phyloP scores from a whole-genome alignment of 352 stramenopile genomes.

The Pythium brachiatum region DNA sequence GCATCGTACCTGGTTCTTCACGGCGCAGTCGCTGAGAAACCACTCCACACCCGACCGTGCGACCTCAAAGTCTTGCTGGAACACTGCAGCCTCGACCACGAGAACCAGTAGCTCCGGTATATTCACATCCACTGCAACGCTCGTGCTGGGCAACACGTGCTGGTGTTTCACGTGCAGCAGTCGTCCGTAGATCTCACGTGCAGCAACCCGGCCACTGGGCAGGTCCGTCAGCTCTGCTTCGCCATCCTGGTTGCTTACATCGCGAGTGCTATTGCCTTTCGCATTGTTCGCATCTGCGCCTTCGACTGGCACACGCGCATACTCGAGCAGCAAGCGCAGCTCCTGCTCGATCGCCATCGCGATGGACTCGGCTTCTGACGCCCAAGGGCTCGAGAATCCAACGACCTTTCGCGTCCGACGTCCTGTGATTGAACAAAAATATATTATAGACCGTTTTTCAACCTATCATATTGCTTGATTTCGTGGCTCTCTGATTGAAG shows the following conservation, averaged over 20 bases:
- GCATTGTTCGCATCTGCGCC: background rate
- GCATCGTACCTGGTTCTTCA: slow-evolving; percentile 73
- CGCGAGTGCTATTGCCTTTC: slow-evolving; percentile 12
- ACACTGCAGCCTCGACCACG: slow-evolving; percentile 63
- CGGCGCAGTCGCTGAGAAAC: slow-evolving; percentile 60
- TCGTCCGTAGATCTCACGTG: slow-evolving; percentile 35
- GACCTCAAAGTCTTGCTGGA: slow-evolving; percentile 63
- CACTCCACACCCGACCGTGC: slow-evolving; percentile 55
- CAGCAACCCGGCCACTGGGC: slow-evolving; percentile 21
- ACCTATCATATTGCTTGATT: slow-evolving; percentile 24
- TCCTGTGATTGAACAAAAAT: slow-evolving; percentile 45
- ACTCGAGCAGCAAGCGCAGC: slow-evolving; percentile 47
- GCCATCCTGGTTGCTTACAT: background rate
- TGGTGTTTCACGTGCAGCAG: slow-evolving; percentile 36
- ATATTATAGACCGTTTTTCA: slow-evolving; percentile 58
- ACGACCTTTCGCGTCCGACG: slow-evolving; percentile 36
- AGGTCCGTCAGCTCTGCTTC: background rate
- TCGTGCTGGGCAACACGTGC: slow-evolving; percentile 30
- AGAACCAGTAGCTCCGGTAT: slow-evolving; percentile 76
- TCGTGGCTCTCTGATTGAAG: background rate
- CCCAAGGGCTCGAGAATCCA: background rate
- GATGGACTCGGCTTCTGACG: background rate
- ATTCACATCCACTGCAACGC: slow-evolving; percentile 29
- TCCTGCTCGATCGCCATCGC: slow-evolving; percentile 55
- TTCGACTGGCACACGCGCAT: slow-evolving; percentile 26